Evolutionary conservation across 2,329 filamentous ascomycete species (phyloP).

Genomic region (Paecilomyces niveus): DNA sequence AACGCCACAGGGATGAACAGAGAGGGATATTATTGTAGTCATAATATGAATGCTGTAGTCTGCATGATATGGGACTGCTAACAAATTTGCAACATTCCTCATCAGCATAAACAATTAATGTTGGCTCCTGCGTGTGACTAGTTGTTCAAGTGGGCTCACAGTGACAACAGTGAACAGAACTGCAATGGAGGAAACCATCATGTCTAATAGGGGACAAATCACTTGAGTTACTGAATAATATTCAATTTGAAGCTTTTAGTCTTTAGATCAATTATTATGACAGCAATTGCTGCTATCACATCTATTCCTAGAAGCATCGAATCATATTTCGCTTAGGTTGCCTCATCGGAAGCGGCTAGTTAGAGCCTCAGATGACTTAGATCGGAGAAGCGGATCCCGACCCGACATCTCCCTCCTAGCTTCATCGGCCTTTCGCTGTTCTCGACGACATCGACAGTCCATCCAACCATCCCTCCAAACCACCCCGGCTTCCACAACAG

Average conservation of each 20-base stretch:
- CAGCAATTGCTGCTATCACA: too few species aligned
- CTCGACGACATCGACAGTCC: slow-evolving; percentile 4
- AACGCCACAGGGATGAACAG: background rate
- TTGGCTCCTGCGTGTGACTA: background rate
- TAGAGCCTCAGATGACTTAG: slow-evolving; percentile 1
- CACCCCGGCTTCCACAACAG: background rate
- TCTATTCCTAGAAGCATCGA: too few species aligned
- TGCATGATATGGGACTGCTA: background rate
- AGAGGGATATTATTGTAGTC: background rate
- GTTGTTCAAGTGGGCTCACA: background rate
- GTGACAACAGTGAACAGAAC: background rate
- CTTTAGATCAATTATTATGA: too few species aligned
- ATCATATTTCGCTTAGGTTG: background rate
- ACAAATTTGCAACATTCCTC: background rate
- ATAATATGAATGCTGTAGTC: background rate
- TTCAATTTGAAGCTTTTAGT: too few species aligned
- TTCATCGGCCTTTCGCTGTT: slow-evolving; percentile 5
- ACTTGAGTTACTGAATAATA: too few species aligned
- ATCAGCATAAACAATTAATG: background rate
- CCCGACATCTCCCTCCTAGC: slow-evolving; percentile 1
- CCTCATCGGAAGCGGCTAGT: background rate
- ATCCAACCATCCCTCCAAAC: slow-evolving; percentile 2
- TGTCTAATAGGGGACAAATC: too few species aligned
- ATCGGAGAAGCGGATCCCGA: background rate
- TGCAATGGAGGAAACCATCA: background rate